These are phyloP conservation scores for Trichosporon sp. DNA, from an alignment of 1,284 basidiomycete species.

Conservation along the genomic window DNA sequence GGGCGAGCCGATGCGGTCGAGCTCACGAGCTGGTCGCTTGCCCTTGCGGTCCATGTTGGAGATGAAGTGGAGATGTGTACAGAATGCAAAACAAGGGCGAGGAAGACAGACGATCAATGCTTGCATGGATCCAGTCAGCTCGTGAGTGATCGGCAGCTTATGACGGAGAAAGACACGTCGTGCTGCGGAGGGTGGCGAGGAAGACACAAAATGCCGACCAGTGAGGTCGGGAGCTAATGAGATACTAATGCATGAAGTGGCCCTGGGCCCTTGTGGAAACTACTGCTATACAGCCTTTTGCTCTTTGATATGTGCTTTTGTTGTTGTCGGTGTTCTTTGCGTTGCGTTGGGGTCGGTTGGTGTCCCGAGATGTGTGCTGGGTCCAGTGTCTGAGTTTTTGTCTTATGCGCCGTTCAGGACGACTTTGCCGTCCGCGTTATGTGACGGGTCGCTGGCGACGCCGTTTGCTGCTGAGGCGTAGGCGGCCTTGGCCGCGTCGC, in stretches of 20 bases:
- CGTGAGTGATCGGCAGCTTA: not conserved
- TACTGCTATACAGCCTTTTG: slow-evolving; percentile 22
- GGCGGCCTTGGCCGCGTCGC: slow-evolving; percentile 42
- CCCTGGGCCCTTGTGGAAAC: slow-evolving; percentile 15
- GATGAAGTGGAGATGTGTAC: too few species aligned
- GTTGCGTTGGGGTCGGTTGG: not conserved
- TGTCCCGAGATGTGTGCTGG: not conserved
- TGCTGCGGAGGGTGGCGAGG: not conserved
- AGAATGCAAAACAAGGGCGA: not conserved
- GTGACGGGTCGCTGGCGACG: slow-evolving; percentile 37
- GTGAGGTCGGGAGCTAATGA: not conserved
- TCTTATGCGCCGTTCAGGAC: slow-evolving; percentile 25
- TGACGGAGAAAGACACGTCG: not conserved
- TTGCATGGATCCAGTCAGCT: slow-evolving; percentile 10
- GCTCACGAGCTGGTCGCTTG: not conserved
- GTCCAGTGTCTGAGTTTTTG: not conserved
- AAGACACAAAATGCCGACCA: not conserved
- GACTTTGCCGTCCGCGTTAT: slow-evolving; percentile 19
- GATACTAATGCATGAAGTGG: slow-evolving; percentile 15
- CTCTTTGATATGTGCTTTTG: slow-evolving; percentile 12
- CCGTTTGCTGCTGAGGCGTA: slow-evolving; percentile 52
- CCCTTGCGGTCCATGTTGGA: slow-evolving; percentile 14
- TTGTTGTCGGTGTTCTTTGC: not conserved
- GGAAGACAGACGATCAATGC: not conserved
- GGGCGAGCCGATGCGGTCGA: not conserved